These are phyloP conservation scores for Dicorynia guianensis DNA, from an alignment of 306 rosid genomes.

Conservation along the genomic window DNA sequence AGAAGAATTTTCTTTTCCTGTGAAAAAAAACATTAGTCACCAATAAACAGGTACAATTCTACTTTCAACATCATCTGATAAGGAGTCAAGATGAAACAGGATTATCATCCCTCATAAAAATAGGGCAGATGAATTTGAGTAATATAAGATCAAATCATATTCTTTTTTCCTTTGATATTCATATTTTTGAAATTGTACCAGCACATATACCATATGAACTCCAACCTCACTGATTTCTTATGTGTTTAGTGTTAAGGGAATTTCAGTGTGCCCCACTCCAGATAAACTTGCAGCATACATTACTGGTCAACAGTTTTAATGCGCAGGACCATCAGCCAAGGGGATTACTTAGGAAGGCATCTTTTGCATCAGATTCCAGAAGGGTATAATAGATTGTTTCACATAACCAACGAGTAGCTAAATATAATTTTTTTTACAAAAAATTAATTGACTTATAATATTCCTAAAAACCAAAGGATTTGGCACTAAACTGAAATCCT, in stretches of 20 bases:
- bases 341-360: background rate
- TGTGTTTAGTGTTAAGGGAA: background rate
- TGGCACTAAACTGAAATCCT: background rate
- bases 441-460: background rate
- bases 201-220: slow-evolving; percentile 8
- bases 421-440: background rate
- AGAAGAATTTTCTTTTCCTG: slow-evolving; percentile 92
- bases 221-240: slow-evolving; percentile 4
- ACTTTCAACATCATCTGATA: slow-evolving; percentile 13
- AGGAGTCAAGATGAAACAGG: background rate
- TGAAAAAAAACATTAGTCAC: slow-evolving; percentile 34
- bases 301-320: no score
- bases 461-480: background rate
- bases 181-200: background rate
- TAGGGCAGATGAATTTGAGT: slow-evolving; percentile 10
- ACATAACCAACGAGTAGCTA: background rate
- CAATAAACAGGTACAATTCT: slow-evolving; percentile 7
- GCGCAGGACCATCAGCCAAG: background rate
- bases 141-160: slow-evolving; percentile 1
- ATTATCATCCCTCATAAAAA: background rate
- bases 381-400: background rate
- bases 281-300: background rate
- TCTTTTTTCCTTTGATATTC: background rate
- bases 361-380: background rate
- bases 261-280: background rate